Evolutionary conservation across 257 asterid species (phyloP).

Genomic region (Leonotis leonurus): DNA sequence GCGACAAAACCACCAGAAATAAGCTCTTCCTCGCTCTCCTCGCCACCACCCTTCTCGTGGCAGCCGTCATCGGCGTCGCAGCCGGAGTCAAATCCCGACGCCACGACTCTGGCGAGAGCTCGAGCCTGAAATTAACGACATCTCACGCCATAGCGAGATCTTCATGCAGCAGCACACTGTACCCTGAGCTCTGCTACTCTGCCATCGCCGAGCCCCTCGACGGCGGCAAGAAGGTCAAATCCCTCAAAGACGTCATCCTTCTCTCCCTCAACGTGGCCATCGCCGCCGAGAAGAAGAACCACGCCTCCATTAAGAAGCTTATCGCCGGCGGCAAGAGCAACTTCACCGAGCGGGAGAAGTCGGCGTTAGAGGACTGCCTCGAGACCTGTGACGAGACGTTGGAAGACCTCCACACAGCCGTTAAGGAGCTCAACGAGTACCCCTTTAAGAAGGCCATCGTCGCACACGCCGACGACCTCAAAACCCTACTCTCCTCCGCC

Average conservation of each 20-base stretch:
- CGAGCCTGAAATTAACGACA: slow-evolving; percentile 16
- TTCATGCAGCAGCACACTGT: slow-evolving; percentile 44
- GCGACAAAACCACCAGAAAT: slow-evolving; percentile 15
- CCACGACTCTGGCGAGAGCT: neutral
- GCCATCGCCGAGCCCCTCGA: slow-evolving; percentile 34
- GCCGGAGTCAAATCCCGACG: too few species aligned
- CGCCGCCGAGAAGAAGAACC: slow-evolving; percentile 28
- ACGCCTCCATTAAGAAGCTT: slow-evolving; percentile 29
- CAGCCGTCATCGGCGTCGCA: slow-evolving; percentile 1
- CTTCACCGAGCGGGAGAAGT: slow-evolving; percentile 42
- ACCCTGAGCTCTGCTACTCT: slow-evolving; percentile 60
- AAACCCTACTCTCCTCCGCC: slow-evolving; percentile 64
- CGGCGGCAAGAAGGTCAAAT: slow-evolving; percentile 24
- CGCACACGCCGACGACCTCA: slow-evolving; percentile 66
- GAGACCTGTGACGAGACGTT: slow-evolving; percentile 52
- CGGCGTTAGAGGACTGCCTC: slow-evolving; percentile 63
- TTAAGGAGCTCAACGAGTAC: slow-evolving; percentile 38
- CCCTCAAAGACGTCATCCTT: slow-evolving; percentile 43
- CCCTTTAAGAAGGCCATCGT: slow-evolving; percentile 46
- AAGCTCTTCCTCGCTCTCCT: slow-evolving; percentile 22
- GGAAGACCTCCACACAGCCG: slow-evolving; percentile 56
- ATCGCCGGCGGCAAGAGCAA: slow-evolving; percentile 15
- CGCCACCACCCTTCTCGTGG: slow-evolving; percentile 25
- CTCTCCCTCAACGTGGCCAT: slow-evolving; percentile 42
- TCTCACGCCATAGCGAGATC: slow-evolving; percentile 38